Evolutionary conservation across 495 filamentous ascomycete species (phyloP), one percentile per base, ranked within the genome.

Genomic region (Aspergillus cristatus): DNA sequence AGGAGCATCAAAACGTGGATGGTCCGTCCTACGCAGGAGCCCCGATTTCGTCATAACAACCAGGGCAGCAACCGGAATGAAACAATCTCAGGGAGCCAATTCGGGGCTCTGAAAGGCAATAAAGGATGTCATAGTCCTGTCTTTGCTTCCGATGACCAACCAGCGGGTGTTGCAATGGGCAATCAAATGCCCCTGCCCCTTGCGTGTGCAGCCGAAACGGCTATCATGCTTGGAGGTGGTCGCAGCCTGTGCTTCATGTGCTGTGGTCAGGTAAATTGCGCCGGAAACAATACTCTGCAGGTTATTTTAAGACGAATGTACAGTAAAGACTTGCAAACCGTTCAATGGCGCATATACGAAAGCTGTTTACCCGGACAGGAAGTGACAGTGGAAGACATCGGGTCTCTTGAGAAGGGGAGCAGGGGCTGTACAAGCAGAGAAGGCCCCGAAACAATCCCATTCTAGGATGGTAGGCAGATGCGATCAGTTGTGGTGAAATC

Each of bases 151-250:
- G 20, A 20, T 15, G 17, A 29, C 41, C 12, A 18, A 35, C 18
- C 41, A 44, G 36, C 43, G 32, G 16, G 28, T 32, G 48, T 49
- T 49, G 45, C 43, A 32, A 44, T 38, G 48, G 52, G 52, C 48
- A 55, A 55, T 51, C 45, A 37, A 46, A 46, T 31, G 13, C 41
- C 52, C 48, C 46, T 50, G 18, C 42, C 52, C 52, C 52, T 55
- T 55, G 52, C 52, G 34, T 52, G 48, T 48, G 46, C 43, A 49
- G 46, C 45, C 37, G 47, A 41, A 34, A 40, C 36, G 36, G 16
- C 18, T 18, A 22, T 32, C 48, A 51, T 55, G 24, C 20, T 45
- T 46, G 29, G 38, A 18, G 28, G 38, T 25, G 40, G 40, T 32
- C 22, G 31, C 40, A 42, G 44, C 35, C 45, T 37, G 34, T 35